Evolutionary conservation across 2,329 filamentous ascomycete genomes (phyloP).

Genomic region (Pestalotiopsis sp.): DNA sequence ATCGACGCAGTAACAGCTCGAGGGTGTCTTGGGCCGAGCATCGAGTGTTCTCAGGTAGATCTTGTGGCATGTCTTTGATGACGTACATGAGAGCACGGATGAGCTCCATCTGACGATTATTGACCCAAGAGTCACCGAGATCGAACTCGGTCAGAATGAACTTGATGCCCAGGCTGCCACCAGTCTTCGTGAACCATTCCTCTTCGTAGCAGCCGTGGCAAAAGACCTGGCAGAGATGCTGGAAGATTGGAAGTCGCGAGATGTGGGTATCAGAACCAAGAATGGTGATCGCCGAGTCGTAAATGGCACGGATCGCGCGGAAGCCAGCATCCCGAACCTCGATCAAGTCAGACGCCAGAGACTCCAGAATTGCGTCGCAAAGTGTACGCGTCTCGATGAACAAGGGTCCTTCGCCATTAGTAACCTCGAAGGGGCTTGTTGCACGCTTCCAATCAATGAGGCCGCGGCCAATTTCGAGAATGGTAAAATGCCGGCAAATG

Average conservation of each 20-base stretch:
- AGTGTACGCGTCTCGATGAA: conserved; percentile 85
- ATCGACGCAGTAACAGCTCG: conserved; percentile 75
- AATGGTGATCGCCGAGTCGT: conserved; percentile 75
- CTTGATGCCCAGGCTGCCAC: conserved; percentile 87
- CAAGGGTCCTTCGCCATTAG: conserved; percentile 83
- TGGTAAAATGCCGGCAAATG: conserved; percentile 85
- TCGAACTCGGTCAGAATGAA: conserved; percentile 84
- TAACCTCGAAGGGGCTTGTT: conserved; percentile 79
- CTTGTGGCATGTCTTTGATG: conserved; percentile 96
- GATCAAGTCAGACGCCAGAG: conserved; percentile 80
- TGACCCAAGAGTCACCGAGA: conserved; percentile 82
- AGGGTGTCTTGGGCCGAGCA: conserved; percentile 82
- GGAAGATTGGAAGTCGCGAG: conserved; percentile 81
- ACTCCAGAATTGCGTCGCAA: conserved; percentile 88
- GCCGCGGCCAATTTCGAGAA: conserved; percentile 87
- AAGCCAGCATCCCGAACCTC: conserved; percentile 83
- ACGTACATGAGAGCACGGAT: conserved; percentile 93
- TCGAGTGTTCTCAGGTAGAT: conserved; percentile 88
- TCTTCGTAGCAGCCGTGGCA: conserved; percentile 96
- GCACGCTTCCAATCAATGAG: conserved; percentile 78
- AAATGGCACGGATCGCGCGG: conserved; percentile 75
- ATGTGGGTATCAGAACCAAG: conserved; percentile 76
- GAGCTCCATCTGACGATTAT: conserved; percentile 82
- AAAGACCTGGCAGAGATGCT: conserved; percentile 78
- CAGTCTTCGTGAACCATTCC: conserved; percentile 98